Conservation (phyloP, 129 eudicot genomes). For the Centella asiatica region DNA sequence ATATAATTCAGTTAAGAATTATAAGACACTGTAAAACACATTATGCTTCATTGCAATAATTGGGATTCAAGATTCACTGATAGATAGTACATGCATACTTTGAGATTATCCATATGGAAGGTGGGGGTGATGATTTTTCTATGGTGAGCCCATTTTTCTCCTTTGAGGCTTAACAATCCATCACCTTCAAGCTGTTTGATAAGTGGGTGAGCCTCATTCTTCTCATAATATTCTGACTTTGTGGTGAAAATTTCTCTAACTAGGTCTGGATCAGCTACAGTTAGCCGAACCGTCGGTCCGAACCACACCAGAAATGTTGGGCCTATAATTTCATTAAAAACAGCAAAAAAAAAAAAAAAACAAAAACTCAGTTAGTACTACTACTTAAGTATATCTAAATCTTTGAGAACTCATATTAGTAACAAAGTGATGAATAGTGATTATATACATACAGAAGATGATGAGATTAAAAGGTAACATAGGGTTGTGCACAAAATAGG, state of each 20-base stretch:
- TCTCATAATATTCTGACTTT: conserved; percentile 69
- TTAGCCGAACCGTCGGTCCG: conserved; percentile 72
- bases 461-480: too few relatives aligned
- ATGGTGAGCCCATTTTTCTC: conserved; percentile 94
- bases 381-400: too few relatives aligned
- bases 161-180: conserved; percentile 83
- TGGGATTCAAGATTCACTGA: background rate
- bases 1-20: too few relatives aligned
- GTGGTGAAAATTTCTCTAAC: conserved; percentile 63
- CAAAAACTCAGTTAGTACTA: too few relatives aligned
- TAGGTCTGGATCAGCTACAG: conserved; percentile 74
- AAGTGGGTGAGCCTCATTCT: conserved; percentile 71
- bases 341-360: background rate
- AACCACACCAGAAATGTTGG: conserved; percentile 82
- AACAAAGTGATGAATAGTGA: too few relatives aligned
- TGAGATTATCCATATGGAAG: conserved; percentile 87
- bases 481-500: background rate
- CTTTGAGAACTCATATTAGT: too few relatives aligned
- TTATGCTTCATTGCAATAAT: background rate
- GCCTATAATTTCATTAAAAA: conserved; percentile 28
- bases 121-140: conserved; percentile 84
- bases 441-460: too few relatives aligned
- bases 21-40: background rate
- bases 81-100: conserved; percentile 32
- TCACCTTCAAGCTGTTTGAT: conserved; percentile 85